Percentiles rank a stretch among this genome's conserved stretches.
Evolutionary conservation across 129 eudicot genomes (phyloP).

Genomic region (Kitagawia praeruptora): DNA sequence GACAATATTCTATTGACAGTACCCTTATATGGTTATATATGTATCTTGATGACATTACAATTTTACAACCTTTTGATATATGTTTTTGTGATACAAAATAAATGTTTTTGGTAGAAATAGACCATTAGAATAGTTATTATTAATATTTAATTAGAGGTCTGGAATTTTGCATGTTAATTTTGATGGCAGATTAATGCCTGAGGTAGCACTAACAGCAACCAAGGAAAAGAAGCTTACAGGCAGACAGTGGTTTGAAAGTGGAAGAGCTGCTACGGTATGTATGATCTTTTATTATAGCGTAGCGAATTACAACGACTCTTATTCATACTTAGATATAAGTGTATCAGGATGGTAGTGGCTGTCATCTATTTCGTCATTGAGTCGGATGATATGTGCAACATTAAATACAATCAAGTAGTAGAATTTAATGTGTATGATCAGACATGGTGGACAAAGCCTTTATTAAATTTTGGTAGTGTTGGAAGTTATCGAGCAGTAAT

Average conservation of each 20-base stretch:
- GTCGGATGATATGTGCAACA: background rate
- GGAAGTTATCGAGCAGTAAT: background rate
- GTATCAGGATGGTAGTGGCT: background rate
- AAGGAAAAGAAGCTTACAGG: slow-evolving; percentile 88
- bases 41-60: background rate
- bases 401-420: background rate
- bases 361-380: background rate
- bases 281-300: background rate
- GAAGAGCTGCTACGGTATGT: slow-evolving; percentile 60
- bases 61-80: background rate
- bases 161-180: background rate
- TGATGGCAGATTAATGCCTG: slow-evolving; percentile 60
- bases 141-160: background rate
- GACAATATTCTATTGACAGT: background rate
- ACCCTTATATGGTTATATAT: background rate
- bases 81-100: background rate
- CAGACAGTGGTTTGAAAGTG: slow-evolving; percentile 99
- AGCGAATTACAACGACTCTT: background rate
- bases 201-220: slow-evolving; percentile 65
- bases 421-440: background rate
- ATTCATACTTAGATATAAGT: background rate
- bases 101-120: background rate
- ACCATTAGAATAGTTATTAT: background rate
- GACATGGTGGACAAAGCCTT: background rate
- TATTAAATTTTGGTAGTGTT: background rate